A percentile compares a stretch with the other conserved stretches of the same genome.
phyloP scores from a whole-genome alignment of 73 alveolate species.

The Durusdinium trenchii region DNA sequence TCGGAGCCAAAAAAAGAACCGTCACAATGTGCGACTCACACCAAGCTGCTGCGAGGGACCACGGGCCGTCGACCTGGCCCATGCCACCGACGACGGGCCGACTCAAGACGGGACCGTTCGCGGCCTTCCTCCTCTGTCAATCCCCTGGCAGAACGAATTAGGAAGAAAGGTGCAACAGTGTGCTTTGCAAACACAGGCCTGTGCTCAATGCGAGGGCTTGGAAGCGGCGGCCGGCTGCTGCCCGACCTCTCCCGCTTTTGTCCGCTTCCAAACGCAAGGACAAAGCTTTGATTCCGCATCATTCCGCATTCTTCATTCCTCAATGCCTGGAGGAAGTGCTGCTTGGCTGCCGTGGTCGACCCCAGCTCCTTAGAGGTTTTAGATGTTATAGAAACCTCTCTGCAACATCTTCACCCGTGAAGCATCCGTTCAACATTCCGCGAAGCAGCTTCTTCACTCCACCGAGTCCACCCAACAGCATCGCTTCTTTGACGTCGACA shows the following conservation, averaged over 20 bases:
- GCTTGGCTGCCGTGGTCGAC: not conserved
- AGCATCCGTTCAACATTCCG: no score
- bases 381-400: not conserved
- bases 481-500: no score
- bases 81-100: not conserved
- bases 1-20: not conserved
- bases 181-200: not conserved
- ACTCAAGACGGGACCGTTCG: not conserved
- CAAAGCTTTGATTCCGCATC: not conserved
- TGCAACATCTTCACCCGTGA: no score
- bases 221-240: not conserved
- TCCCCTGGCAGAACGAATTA: not conserved
- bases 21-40: not conserved
- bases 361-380: not conserved
- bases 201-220: constrained; percentile 24
- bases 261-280: not conserved
- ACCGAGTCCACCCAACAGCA: no score
- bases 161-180: not conserved
- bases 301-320: no score
- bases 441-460: no score
- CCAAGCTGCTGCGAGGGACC: constrained; percentile 1
- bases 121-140: not conserved
- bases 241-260: not conserved
- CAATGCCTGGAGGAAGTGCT: constrained; percentile 2
- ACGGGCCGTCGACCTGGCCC: not conserved